Evolutionary conservation across 2,329 filamentous ascomycete genomes (phyloP).

Genomic region (Botrytis fragariae): DNA sequence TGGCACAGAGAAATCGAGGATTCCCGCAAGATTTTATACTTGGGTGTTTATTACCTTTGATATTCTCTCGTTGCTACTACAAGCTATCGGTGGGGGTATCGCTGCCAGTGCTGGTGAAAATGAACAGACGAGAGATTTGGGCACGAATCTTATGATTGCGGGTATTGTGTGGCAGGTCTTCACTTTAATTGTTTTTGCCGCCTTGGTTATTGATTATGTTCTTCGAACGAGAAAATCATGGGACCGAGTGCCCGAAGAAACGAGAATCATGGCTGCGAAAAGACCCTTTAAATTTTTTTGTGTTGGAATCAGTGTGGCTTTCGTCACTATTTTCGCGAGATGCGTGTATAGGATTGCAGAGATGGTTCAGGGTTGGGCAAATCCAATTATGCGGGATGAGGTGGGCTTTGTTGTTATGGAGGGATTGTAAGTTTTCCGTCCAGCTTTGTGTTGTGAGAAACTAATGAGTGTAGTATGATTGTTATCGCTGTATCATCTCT

Average conservation of each 20-base stretch:
- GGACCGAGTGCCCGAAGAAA: conserved; percentile 23
- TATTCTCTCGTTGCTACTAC: conserved; percentile 55
- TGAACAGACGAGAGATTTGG: conserved; percentile 19
- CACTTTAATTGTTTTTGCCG: conserved; percentile 41
- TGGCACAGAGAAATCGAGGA: conserved; percentile 21
- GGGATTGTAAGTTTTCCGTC: conserved; percentile 42
- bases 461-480: conserved; percentile 41
- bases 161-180: conserved; percentile 43
- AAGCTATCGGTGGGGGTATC: conserved; percentile 56
- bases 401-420: conserved; percentile 59
- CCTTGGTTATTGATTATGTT: conserved; percentile 50
- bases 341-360: conserved; percentile 47
- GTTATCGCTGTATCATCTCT: conserved; percentile 46
- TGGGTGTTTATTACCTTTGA: conserved; percentile 59
- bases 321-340: conserved; percentile 27
- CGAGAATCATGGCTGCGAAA: conserved; percentile 18
- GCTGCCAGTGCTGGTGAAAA: conserved; percentile 38
- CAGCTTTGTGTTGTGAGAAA: not conserved
- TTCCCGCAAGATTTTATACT: conserved; percentile 47
- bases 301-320: conserved; percentile 23
- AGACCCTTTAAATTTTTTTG: conserved; percentile 27
- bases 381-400: conserved; percentile 62
- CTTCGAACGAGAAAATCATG: conserved; percentile 36
- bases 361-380: conserved; percentile 64
- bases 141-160: conserved; percentile 41